A percentile compares a stretch with the other conserved stretches of the same genome.
phyloP scores from a whole-genome alignment of 495 filamentous ascomycete genomes.

The Lepidopterella palustris region DNA sequence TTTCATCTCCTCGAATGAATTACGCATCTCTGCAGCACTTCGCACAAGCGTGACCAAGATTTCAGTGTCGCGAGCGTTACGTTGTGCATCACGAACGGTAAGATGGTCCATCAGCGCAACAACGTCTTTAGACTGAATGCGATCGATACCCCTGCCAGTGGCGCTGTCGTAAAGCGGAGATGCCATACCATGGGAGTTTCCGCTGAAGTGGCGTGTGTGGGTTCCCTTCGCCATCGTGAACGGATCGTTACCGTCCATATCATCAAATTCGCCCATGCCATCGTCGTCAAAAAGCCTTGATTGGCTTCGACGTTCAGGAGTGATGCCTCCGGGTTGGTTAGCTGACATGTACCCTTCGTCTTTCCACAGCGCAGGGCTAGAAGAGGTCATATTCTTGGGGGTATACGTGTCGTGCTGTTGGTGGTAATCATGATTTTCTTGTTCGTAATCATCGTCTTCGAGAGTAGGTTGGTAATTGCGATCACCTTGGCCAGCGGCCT shows the following conservation, averaged over 20 bases:
- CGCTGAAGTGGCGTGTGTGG: conserved; percentile 69
- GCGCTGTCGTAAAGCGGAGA: conserved; percentile 88
- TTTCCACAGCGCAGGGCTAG: conserved; percentile 47
- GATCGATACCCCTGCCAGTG: conserved; percentile 81
- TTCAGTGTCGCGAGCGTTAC: conserved; percentile 93
- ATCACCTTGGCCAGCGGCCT: conserved; percentile 36
- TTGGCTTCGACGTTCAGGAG: conserved; percentile 42
- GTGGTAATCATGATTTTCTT: conserved; percentile 33
- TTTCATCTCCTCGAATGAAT: conserved; percentile 95
- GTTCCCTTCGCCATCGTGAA: conserved; percentile 23
- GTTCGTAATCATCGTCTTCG: conserved; percentile 51
- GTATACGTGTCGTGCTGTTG: conserved; percentile 19
- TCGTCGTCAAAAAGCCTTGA: conserved; percentile 52
- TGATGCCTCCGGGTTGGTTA: conserved; percentile 46
- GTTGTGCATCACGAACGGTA: conserved; percentile 93
- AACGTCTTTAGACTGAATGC: conserved; percentile 95
- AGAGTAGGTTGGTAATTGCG: conserved; percentile 40
- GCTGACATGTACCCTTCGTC: conserved; percentile 93
- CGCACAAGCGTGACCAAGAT: conserved; percentile 91
- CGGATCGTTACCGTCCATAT: conserved; percentile 27
- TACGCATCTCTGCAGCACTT: conserved; percentile 94
- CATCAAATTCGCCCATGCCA: conserved; percentile 43
- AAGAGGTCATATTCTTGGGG: conserved; percentile 23
- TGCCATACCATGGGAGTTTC: conserved; percentile 82
- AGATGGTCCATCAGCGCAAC: conserved; percentile 97